These are phyloP conservation scores for Parsonsia alboflavescens DNA, from an alignment of 257 asterid species.

Conservation along the genomic window DNA sequence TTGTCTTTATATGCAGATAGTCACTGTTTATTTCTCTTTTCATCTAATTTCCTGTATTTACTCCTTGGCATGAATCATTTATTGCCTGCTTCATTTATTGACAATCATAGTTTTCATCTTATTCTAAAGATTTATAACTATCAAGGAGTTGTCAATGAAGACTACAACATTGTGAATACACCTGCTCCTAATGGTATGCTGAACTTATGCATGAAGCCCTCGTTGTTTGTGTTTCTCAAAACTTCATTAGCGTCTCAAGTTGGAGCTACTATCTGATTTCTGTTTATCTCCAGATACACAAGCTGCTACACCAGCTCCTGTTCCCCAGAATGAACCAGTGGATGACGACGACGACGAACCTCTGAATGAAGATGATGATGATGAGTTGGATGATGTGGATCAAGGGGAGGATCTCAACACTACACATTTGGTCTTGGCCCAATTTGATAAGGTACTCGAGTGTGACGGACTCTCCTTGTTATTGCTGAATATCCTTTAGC, in stretches of 20 bases:
- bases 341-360: conserved; percentile 93
- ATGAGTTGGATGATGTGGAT: conserved; percentile 77
- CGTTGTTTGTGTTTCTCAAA: background rate
- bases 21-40: background rate
- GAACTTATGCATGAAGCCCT: conserved; percentile 3
- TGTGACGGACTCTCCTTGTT: background rate
- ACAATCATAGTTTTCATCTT: conserved; percentile 21
- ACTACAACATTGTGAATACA: conserved; percentile 77
- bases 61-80: conserved; percentile 1
- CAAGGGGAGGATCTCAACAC: conserved; percentile 85
- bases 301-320: conserved; percentile 92
- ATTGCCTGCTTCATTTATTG: background rate
- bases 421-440: conserved; percentile 84
- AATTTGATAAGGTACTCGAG: conserved; percentile 73
- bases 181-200: conserved; percentile 78
- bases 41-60: background rate
- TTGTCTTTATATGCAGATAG: background rate
- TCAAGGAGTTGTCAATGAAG: conserved; percentile 91
- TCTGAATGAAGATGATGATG: conserved; percentile 90
- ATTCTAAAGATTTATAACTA: conserved; percentile 66
- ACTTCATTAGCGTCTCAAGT: conserved; percentile 13
- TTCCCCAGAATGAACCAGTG: conserved; percentile 48
- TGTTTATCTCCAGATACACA: conserved; percentile 48
- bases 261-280: conserved; percentile 9
- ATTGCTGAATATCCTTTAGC: background rate